Evolutionary conservation across 2,329 filamentous ascomycete genomes (phyloP).

Genomic region (Trichoderma semiorbis): DNA sequence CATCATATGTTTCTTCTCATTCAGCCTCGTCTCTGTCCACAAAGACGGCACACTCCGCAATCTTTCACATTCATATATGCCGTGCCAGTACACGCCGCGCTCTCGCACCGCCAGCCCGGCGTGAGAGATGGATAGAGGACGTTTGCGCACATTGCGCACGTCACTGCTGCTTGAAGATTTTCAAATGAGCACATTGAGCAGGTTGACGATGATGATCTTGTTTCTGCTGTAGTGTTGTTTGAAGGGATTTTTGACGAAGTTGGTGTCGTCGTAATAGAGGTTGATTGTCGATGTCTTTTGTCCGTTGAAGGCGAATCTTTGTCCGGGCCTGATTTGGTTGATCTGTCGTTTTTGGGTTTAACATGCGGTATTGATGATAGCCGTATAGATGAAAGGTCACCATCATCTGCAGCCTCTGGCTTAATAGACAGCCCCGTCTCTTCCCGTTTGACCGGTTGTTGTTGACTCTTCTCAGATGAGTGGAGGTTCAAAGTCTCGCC

Average conservation of each 20-base stretch:
- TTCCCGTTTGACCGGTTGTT: not conserved
- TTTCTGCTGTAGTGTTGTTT: not conserved
- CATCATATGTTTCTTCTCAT: not conserved
- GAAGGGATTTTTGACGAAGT: not conserved
- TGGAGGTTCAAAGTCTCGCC: not conserved
- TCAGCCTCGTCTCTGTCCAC: constrained; percentile 43
- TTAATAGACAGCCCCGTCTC: not conserved
- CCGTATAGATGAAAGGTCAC: not conserved
- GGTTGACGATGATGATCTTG: not conserved
- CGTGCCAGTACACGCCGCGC: constrained; percentile 51
- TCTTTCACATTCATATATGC: constrained; percentile 67
- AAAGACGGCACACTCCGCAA: constrained; percentile 66
- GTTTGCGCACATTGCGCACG: constrained; percentile 67
- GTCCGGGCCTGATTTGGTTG: not conserved
- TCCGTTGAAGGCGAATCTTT: not conserved
- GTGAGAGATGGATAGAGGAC: constrained; percentile 58
- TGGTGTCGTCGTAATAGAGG: not conserved
- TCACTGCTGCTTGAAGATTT: constrained; percentile 53
- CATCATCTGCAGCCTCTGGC: not conserved
- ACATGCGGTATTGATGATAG: not conserved
- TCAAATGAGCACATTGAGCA: constrained; percentile 67
- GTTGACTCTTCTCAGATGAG: not conserved
- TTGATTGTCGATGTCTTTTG: not conserved
- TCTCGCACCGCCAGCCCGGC: constrained; percentile 60
- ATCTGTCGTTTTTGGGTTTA: not conserved